These are phyloP conservation scores for Neostapfia colusana DNA, from an alignment of 176 grass and related monocot genomes.

Conservation along the genomic window DNA sequence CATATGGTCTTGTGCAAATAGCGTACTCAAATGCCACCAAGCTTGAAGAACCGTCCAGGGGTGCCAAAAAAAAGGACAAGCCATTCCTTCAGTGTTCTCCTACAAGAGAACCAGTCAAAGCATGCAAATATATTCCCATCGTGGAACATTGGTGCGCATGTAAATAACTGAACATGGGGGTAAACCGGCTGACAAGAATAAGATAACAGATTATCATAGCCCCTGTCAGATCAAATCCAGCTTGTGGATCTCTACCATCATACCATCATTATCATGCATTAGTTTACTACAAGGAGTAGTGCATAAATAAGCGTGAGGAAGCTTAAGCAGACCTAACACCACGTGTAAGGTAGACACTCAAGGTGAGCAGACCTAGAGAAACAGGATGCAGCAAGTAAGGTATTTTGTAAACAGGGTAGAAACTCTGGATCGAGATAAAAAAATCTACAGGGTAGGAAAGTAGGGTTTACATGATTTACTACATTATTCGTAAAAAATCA, in stretches of 20 bases:
- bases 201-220: slow-evolving; percentile 10
- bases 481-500: no score
- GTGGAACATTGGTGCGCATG: neutral
- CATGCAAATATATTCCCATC: neutral
- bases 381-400: neutral
- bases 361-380: slow-evolving; percentile 8
- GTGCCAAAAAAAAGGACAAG: neutral
- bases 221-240: slow-evolving; percentile 20
- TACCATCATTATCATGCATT: slow-evolving; percentile 18
- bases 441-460: no score
- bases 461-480: no score
- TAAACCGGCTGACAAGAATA: neutral
- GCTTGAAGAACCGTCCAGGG: neutral
- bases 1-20: neutral
- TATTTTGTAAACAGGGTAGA: neutral
- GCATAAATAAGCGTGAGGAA: slow-evolving; percentile 4
- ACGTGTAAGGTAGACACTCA: slow-evolving; percentile 6
- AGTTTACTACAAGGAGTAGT: slow-evolving; percentile 9
- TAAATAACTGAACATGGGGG: slow-evolving; percentile 2
- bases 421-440: neutral
- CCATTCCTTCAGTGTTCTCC: neutral
- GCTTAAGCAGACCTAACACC: slow-evolving; percentile 27
- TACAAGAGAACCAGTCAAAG: neutral
- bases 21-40: neutral
- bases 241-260: slow-evolving; percentile 6